Evolutionary conservation across 208 protist genomes (phyloP).

Genomic region (Jaenimonas drosophilae): DNA sequence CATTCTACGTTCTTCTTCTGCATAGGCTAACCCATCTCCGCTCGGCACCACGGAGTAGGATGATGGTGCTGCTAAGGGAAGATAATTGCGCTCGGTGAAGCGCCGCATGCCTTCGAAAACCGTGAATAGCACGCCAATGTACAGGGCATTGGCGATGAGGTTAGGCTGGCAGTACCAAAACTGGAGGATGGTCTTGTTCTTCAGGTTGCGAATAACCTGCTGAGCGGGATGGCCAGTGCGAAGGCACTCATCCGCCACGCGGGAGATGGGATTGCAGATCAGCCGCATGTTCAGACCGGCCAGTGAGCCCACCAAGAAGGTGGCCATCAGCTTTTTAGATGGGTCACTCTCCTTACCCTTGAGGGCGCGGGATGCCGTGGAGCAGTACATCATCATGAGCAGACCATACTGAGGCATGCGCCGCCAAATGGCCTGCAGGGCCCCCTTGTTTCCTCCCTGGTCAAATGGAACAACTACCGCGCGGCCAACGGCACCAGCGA

Average conservation of each 20-base stretch:
- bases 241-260: slow-evolving; percentile 69
- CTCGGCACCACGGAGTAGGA: not conserved
- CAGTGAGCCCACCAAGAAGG: slow-evolving; percentile 66
- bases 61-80: slow-evolving; percentile 5
- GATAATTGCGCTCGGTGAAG: slow-evolving; percentile 70
- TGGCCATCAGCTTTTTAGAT: slow-evolving; percentile 59
- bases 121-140: slow-evolving; percentile 79
- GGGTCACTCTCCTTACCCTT: slow-evolving; percentile 56
- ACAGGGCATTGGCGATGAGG: slow-evolving; percentile 78
- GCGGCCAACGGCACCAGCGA: slow-evolving; percentile 59
- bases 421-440: slow-evolving; percentile 45
- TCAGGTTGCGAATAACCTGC: slow-evolving; percentile 38
- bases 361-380: slow-evolving; percentile 48
- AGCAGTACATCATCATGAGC: slow-evolving; percentile 85
- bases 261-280: slow-evolving; percentile 76
- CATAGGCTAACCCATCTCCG: too few relatives aligned
- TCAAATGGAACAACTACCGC: slow-evolving; percentile 52
- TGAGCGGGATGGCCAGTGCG: slow-evolving; percentile 52
- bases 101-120: slow-evolving; percentile 84
- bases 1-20: too few relatives aligned
- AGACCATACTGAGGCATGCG: slow-evolving; percentile 73
- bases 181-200: slow-evolving; percentile 79
- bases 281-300: slow-evolving; percentile 82
- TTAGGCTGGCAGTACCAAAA: slow-evolving; percentile 82
- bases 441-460: slow-evolving; percentile 64